A percentile compares a stretch with the other conserved stretches of the same genome.
Evolutionary conservation across 2,329 filamentous ascomycete genomes (phyloP).

Genomic region (Cryphonectria parasitica): DNA sequence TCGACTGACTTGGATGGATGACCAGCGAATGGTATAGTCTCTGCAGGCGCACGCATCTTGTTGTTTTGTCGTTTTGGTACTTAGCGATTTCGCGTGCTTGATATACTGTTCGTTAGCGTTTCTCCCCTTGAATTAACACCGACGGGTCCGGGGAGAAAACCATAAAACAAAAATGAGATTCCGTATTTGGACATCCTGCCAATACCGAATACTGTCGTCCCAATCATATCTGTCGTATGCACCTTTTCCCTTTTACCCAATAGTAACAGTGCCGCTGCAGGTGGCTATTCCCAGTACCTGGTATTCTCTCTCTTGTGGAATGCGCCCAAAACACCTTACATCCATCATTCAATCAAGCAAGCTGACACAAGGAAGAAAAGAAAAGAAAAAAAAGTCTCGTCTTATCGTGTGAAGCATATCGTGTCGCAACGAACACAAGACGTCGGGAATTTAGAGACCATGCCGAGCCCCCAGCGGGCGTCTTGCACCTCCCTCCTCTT

Average conservation of each 20-base stretch:
- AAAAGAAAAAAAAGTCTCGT: background rate
- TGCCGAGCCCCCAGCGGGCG: constrained; percentile 51
- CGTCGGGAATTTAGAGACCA: constrained; percentile 40
- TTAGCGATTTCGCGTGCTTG: background rate
- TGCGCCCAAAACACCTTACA: constrained; percentile 26
- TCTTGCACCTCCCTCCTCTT: constrained; percentile 50
- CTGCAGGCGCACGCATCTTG: too few species aligned
- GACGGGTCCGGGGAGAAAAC: background rate
- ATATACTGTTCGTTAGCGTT: too few species aligned
- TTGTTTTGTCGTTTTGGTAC: background rate
- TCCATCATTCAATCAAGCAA: background rate
- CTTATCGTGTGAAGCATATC: background rate
- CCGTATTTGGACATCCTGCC: background rate
- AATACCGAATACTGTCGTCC: background rate
- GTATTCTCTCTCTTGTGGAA: background rate
- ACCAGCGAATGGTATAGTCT: too few species aligned
- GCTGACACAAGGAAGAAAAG: background rate
- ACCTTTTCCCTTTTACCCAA: background rate
- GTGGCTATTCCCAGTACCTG: background rate
- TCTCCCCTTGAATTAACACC: background rate
- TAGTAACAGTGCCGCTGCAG: background rate
- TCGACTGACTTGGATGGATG: too few species aligned
- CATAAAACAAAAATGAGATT: background rate
- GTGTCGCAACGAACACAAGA: background rate
- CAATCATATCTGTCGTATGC: background rate